Conservation (phyloP, 306 rosid genomes). For the Dryas drummondii region DNA sequence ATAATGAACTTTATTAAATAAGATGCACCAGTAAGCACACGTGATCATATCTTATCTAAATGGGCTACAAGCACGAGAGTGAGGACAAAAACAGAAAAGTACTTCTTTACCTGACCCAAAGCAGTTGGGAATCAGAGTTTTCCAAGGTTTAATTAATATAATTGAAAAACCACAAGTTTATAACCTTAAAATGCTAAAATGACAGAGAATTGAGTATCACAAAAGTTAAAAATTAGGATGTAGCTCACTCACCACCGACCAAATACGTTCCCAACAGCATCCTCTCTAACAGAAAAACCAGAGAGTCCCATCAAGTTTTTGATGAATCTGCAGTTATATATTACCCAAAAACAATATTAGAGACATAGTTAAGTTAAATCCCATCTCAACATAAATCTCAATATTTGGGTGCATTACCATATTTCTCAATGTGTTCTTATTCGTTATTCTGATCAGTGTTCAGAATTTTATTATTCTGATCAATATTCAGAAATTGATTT, state of each 20-base stretch:
- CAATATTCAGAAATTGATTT: background rate
- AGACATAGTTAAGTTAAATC: background rate
- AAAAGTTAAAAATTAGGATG: background rate
- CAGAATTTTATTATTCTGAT: background rate
- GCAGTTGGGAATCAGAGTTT: background rate
- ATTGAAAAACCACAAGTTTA: background rate
- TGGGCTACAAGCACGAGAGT: background rate
- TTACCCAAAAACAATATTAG: constrained; percentile 15
- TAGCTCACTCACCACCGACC: constrained; percentile 72
- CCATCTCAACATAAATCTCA: constrained; percentile 2
- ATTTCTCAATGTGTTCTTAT: background rate
- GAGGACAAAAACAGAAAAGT: background rate
- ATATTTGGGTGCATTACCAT: background rate
- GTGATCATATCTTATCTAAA: no score
- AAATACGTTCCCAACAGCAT: constrained; percentile 90
- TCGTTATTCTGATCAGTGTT: background rate
- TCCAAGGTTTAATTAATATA: background rate
- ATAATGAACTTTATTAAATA: no score
- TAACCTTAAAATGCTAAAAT: background rate
- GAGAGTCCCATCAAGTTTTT: constrained; percentile 78
- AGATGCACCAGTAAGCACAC: no score
- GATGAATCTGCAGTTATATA: constrained; percentile 57
- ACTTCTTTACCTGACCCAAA: background rate
- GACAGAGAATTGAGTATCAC: background rate
- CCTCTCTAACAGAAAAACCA: constrained; percentile 90